Conservation (phyloP, 2,329 filamentous ascomycete genomes). For the Leptographium wingfieldii region DNA sequence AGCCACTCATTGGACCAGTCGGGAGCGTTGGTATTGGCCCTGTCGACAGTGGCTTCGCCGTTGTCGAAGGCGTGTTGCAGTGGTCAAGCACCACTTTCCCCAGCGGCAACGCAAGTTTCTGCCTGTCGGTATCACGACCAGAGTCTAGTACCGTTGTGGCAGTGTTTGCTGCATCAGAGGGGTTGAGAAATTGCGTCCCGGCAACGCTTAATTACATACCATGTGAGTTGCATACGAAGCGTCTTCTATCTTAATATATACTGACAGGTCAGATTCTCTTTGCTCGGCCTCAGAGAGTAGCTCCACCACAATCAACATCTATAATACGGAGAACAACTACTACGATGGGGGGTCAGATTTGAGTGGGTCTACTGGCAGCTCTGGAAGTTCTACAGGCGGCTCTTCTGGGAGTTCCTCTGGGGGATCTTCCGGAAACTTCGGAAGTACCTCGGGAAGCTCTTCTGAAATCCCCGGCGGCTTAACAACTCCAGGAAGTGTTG, state of each 20-base stretch:
- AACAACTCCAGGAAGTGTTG: not conserved
- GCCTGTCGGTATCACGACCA: not conserved
- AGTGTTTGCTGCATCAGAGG: not conserved
- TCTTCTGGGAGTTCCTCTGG: not conserved
- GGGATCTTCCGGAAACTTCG: not conserved
- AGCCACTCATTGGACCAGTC: not conserved
- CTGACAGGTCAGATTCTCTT: not conserved
- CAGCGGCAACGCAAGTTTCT: not conserved
- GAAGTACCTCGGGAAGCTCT: not conserved
- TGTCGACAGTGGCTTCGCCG: not conserved
- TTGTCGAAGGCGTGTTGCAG: not conserved
- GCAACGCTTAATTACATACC: not conserved
- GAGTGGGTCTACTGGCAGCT: not conserved
- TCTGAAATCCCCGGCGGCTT: not conserved
- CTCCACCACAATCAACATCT: conserved; percentile 1
- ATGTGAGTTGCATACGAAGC: not conserved
- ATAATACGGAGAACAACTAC: conserved; percentile 5
- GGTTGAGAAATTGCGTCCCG: not conserved
- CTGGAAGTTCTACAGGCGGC: not conserved
- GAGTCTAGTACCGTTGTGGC: not conserved
- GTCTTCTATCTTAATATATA: not conserved
- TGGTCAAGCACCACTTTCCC: not conserved
- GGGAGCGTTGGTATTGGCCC: not conserved
- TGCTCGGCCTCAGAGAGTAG: not conserved
- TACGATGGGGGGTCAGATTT: not conserved